Base-by-base conservation (phyloP, 208 protist species). In the Trypanosoma grayi region DNA sequence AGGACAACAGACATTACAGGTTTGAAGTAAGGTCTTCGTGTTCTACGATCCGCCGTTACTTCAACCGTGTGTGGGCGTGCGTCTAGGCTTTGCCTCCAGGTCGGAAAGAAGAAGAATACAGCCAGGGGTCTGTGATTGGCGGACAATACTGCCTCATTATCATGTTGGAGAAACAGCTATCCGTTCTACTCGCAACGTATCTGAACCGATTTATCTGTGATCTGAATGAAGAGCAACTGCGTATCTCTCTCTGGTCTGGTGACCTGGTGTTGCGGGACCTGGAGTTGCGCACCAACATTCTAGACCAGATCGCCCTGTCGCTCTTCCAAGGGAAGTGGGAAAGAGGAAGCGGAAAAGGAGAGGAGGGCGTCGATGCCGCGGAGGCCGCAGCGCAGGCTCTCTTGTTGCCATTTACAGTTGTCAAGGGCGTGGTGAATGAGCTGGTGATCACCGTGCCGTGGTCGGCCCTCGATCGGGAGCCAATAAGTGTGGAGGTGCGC, bases 111-210 rank as follows among this genome's bases (percentile, higher is more conserved):
- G n/a, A n/a, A n/a, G n/a, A n/a, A n/a, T n/a, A n/a, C n/a, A n/a
- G n/a, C n/a, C n/a, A n/a, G 34, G 7, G 34, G 34, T 39, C 9
- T 39, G 34, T 39, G 34, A 39, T 39, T 39, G 7, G 13, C 34
- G 34, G 34, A 39, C 13, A 14, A 14, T 39, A 13, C 13, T 14
- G 10, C 4, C 14, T 4, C 39, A n/a, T 4, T 24, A 10, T 20
- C n/a, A 92, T 94, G 88, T 65, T 92, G 5, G 85, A 92, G 56
- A 83, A 79, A 51, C 85, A 87, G 41, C 59, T 92, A 22, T 78
- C 88, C 1, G 73, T 75, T 33, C 43, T 89, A 9, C 62, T 95
- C 8, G 88, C 81, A 20, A 60, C 52, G 10, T 66, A 89, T 37
- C 74, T 95, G 7, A 77, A 78, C 30, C 60, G 75, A 31, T 95